Base-by-base conservation (phyloP, 1,139 yeast genomes). In the Candida sp. region DNA sequence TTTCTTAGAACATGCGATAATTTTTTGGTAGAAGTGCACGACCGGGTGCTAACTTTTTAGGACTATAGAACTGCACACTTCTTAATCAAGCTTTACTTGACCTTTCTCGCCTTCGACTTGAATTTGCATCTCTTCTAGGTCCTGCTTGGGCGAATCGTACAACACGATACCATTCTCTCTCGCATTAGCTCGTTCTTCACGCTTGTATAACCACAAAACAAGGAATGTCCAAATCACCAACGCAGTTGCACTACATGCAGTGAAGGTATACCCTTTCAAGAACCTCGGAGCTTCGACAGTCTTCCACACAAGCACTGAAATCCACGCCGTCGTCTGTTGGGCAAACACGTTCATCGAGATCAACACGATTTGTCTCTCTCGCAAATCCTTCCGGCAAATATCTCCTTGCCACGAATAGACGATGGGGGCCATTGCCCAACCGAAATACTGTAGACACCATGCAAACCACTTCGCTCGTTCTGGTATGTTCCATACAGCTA, bases 161-260 rank as follows among this genome's bases (percentile, higher is more conserved):
- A 82, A 51, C 32, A 75, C 70, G 51, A 83, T 80, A 31, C 86
- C 87, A 56, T 84, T 82, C 27, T 72, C 77, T 44, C 67, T 65
- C 9, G 89, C 86, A 51, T 73, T 62, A 46, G 65, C 65, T 52
- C 77, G 74, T 61, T 86, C 90, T 49, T 83, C 81, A 45, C 75
- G 74, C 66, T 85, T 86, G 70, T 84, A 85, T 54, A 82, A 73
- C 60, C 72, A 80, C 55, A 84, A 73, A 5, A 82, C 86, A 6
- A 81, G 70, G 47, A 81, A 66, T 0, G 87, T 78, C 86, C 87
- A 81, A 5, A 76, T 48, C 30, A 74, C 63, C 58, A 84, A 77
- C n/a, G 79, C 67, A 38, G 76, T 73, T 3, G 84, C 85, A 55
- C 79, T 69, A 37, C 78, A 58, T 9, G 87, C 85, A 5, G 87